Percentiles rank a stretch among this genome's conserved stretches.
Conservation (phyloP, 257 asterid genomes). For the Lycium ferocissimum region DNA sequence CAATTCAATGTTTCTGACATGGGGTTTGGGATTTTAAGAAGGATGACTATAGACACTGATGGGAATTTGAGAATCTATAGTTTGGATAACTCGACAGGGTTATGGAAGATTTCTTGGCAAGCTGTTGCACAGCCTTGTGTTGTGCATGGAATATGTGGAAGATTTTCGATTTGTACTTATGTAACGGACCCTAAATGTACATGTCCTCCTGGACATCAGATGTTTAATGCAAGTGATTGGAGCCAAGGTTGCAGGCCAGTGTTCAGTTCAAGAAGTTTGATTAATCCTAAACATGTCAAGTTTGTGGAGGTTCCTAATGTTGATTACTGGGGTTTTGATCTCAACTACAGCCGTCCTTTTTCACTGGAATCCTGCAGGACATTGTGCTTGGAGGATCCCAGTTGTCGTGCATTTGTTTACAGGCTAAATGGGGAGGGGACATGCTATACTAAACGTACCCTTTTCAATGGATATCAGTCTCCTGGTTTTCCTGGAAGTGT, state of each 20-base stretch:
- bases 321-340: constrained; percentile 74
- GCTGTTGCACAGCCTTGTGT: constrained; percentile 61
- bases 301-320: constrained; percentile 59
- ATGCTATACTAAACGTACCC: constrained; percentile 59
- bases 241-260: constrained; percentile 57
- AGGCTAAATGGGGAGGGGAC: constrained; percentile 52
- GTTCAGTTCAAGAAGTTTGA: constrained; percentile 40
- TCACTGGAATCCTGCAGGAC: constrained; percentile 52
- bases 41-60: constrained; percentile 64
- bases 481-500: constrained; percentile 59
- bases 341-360: constrained; percentile 31
- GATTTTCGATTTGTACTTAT: constrained; percentile 62
- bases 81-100: constrained; percentile 57
- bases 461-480: constrained; percentile 57
- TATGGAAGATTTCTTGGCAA: constrained; percentile 67
- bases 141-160: constrained; percentile 69
- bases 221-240: constrained; percentile 52
- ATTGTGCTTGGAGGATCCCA: constrained; percentile 42
- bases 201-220: constrained; percentile 64
- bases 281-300: constrained; percentile 38
- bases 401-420: constrained; percentile 63
- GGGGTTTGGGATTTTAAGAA: constrained; percentile 60
- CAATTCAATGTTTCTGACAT: constrained; percentile 56
- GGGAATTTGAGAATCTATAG: constrained; percentile 75
- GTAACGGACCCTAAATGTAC: constrained; percentile 49